Evolutionary conservation across 2,329 filamentous ascomycete genomes (phyloP).

Genomic region (Seiridium unicorne): DNA sequence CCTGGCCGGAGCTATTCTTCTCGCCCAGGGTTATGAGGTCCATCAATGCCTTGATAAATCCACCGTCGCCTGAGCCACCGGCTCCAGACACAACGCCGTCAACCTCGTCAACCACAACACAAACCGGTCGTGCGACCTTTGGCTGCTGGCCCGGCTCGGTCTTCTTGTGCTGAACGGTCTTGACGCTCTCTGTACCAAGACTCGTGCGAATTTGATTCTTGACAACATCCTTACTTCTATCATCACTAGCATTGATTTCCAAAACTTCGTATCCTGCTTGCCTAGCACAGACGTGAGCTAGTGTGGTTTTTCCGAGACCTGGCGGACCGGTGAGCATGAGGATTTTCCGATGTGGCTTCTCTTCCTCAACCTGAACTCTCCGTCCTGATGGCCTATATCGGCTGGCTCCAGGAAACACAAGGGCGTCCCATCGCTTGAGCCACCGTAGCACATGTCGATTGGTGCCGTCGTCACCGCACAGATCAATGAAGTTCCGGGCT

Average conservation of each 20-base stretch:
- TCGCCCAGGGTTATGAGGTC: constrained; percentile 86
- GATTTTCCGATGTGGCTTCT: constrained; percentile 82
- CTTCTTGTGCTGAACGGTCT: constrained; percentile 62
- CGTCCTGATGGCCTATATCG: constrained; percentile 53
- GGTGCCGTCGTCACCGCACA: constrained; percentile 92
- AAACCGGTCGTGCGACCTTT: constrained; percentile 82
- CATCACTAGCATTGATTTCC: constrained; percentile 97
- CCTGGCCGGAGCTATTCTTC: constrained; percentile 58
- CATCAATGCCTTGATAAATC: constrained; percentile 92
- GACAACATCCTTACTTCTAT: constrained; percentile 85
- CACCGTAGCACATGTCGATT: constrained; percentile 88
- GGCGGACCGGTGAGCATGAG: constrained; percentile 88
- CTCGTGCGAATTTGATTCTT: constrained; percentile 88
- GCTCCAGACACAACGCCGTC: constrained; percentile 88
- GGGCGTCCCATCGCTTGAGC: constrained; percentile 90
- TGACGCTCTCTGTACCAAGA: constrained; percentile 91
- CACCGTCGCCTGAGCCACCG: constrained; percentile 77
- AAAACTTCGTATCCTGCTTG: constrained; percentile 96
- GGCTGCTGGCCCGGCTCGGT: constrained; percentile 50
- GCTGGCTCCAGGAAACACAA: constrained; percentile 80
- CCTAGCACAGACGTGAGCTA: constrained; percentile 91
- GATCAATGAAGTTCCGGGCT: constrained; percentile 84
- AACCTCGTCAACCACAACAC: constrained; percentile 93
- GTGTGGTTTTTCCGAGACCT: constrained; percentile 90
- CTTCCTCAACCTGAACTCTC: constrained; percentile 55